phyloP scores from a whole-genome alignment of 768 basidiomycete genomes.

The Dioszegia aurantiaca region DNA sequence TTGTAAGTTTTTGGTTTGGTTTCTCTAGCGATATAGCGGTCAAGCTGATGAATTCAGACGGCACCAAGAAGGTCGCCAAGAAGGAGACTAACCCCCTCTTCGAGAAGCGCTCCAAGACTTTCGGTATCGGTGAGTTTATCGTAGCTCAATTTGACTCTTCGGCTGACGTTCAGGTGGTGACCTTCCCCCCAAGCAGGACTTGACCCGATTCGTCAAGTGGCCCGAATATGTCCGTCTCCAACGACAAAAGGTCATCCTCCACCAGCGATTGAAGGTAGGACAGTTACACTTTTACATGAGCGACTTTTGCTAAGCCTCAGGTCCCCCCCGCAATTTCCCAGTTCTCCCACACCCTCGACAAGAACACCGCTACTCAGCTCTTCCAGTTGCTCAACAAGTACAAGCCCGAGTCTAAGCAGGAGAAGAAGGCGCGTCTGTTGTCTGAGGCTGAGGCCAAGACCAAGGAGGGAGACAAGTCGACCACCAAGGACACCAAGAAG shows the following conservation, averaged over 20 bases:
- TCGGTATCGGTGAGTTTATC: conserved; percentile 75
- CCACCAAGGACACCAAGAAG: conserved; percentile 78
- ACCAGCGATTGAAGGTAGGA: conserved; percentile 82
- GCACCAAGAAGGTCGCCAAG: conserved; percentile 70
- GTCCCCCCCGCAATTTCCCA: conserved; percentile 97
- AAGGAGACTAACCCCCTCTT: conserved; percentile 86
- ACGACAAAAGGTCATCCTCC: conserved; percentile 95
- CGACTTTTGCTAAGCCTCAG: conserved; percentile 19
- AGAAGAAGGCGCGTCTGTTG: conserved; percentile 92
- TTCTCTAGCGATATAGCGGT: too few species aligned
- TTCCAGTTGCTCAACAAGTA: conserved; percentile 97
- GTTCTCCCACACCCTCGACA: conserved; percentile 92
- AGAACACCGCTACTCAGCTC: conserved; percentile 96
- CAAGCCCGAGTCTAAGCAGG: conserved; percentile 67
- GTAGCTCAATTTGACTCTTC: not conserved
- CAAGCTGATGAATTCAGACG: conserved; percentile 25
- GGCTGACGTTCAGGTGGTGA: conserved; percentile 70
- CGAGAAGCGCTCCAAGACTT: conserved; percentile 84
- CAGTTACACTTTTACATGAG: not conserved
- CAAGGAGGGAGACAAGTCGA: conserved; percentile 69
- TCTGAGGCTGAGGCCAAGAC: conserved; percentile 66
- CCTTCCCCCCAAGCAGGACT: conserved; percentile 79
- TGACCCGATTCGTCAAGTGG: conserved; percentile 99
- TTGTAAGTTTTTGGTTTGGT: conserved; percentile 38
- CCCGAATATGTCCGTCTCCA: conserved; percentile 97